A percentile compares a stretch with the other conserved stretches of the same genome.
Conservation (phyloP, 768 basidiomycete species). For the Agaricus subrufescens region DNA sequence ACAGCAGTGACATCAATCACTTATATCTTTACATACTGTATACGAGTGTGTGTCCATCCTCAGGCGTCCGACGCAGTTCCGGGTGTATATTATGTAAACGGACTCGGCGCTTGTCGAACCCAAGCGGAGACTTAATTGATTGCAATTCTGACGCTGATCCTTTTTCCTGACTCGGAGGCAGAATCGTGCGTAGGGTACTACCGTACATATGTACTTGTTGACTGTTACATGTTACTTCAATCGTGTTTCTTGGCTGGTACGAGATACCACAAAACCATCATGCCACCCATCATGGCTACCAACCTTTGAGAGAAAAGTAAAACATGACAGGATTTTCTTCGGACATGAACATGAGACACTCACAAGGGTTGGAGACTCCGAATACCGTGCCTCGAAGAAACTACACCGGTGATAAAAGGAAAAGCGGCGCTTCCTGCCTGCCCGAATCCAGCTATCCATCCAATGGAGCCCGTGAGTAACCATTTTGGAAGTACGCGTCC, state of each 20-base stretch:
- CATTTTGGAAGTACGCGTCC: conserved; percentile 65
- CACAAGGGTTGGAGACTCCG: conserved; percentile 59
- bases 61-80: no score
- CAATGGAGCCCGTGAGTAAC: conserved; percentile 61
- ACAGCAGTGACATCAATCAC: no score
- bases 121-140: no score
- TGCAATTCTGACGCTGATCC: no score
- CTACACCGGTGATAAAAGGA: conserved; percentile 69
- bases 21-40: no score
- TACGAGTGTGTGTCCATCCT: no score
- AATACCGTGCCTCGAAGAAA: conserved; percentile 60
- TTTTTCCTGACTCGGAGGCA: no score
- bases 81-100: no score
- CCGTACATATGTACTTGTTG: no score
- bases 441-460: conserved; percentile 66
- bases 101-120: no score
- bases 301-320: conserved; percentile 28
- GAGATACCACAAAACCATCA: conserved; percentile 53
- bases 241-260: conserved; percentile 27
- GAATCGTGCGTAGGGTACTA: no score
- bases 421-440: conserved; percentile 69
- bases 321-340: background rate
- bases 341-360: conserved; percentile 15
- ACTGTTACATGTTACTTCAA: background rate
- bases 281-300: conserved; percentile 55